Conservation (phyloP, 2,329 filamentous ascomycete genomes). For the Fusarium buharicum region DNA sequence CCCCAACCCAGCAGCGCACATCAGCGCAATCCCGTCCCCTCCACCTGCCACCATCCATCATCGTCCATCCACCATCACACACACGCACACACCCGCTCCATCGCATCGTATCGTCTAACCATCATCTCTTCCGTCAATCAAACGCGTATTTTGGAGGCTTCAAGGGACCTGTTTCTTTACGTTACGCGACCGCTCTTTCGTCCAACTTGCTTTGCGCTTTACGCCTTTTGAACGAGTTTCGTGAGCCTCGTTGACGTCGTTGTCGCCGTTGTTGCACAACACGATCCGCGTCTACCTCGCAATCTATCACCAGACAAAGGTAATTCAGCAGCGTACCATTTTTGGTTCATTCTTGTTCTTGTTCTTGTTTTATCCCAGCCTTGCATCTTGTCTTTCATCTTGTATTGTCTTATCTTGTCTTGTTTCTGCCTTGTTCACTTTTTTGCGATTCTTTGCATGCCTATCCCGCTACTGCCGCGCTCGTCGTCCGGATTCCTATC, state of each 20-base stretch:
- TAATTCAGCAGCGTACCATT: conserved; percentile 32
- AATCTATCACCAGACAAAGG: conserved; percentile 44
- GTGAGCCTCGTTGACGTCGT: conserved; percentile 35
- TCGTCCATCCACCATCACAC: conserved; percentile 43
- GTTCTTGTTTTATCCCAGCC: conserved; percentile 7
- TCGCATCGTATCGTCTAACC: conserved; percentile 43
- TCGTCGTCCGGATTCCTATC: conserved; percentile 33
- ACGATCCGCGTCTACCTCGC: conserved; percentile 41
- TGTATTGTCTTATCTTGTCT: conserved; percentile 21
- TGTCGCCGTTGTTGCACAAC: conserved; percentile 44
- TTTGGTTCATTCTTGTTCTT: conserved; percentile 7
- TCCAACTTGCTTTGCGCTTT: conserved; percentile 21
- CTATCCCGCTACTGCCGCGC: conserved; percentile 28
- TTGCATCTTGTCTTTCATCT: conserved; percentile 23
- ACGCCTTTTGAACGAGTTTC: conserved; percentile 6
- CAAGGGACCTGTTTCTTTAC: conserved; percentile 17
- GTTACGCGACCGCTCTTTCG: conserved; percentile 39
- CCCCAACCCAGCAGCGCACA: conserved; percentile 36
- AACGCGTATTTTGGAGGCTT: conserved; percentile 29
- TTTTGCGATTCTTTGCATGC: conserved; percentile 18
- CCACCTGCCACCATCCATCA: conserved; percentile 33
- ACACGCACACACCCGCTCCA: conserved; percentile 41
- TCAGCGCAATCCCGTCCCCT: conserved; percentile 39
- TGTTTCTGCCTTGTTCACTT: conserved; percentile 11
- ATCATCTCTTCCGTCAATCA: conserved; percentile 28